These are phyloP conservation scores for Blastobotrys terrestris DNA, from an alignment of 805 yeast species.

Conservation along the genomic window DNA sequence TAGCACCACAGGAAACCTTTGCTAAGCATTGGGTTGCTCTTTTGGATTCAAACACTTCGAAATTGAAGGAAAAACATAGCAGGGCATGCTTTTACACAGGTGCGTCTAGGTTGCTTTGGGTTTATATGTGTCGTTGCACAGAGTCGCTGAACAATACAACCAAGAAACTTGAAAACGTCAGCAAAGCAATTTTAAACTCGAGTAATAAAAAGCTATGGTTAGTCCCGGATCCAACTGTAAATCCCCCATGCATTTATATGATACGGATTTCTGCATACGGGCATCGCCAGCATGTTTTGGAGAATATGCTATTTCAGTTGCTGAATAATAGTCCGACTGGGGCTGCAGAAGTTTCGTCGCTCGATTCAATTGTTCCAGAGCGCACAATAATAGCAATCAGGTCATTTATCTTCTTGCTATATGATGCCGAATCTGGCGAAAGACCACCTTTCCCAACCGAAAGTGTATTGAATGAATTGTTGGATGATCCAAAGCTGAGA, in stretches of 20 bases:
- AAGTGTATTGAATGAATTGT: conserved; percentile 30
- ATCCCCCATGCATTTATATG: conserved; percentile 63
- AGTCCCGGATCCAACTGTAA: conserved; percentile 51
- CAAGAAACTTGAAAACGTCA: conserved; percentile 63
- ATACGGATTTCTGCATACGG: conserved; percentile 74
- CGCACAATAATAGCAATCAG: conserved; percentile 61
- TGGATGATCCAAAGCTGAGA: not conserved
- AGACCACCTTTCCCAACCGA: conserved; percentile 73
- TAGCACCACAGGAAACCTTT: conserved; percentile 73
- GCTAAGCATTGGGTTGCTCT: conserved; percentile 62
- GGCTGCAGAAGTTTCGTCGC: conserved; percentile 26
- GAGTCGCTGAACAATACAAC: conserved; percentile 87
- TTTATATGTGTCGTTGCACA: conserved; percentile 74
- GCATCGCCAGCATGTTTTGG: conserved; percentile 72
- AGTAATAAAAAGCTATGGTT: conserved; percentile 51
- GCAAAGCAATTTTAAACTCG: conserved; percentile 44
- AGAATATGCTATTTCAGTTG: conserved; percentile 68
- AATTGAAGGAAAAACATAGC: conserved; percentile 52
- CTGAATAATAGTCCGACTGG: conserved; percentile 36
- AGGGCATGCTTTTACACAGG: conserved; percentile 58
- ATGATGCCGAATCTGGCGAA: conserved; percentile 50
- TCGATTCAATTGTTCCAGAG: conserved; percentile 67
- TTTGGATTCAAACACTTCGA: conserved; percentile 54
- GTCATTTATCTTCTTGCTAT: conserved; percentile 64
- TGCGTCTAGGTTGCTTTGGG: conserved; percentile 78